Evolutionary conservation across 371 early-diverging fungal genomes (phyloP).

Genomic region (Mucor piriformis): DNA sequence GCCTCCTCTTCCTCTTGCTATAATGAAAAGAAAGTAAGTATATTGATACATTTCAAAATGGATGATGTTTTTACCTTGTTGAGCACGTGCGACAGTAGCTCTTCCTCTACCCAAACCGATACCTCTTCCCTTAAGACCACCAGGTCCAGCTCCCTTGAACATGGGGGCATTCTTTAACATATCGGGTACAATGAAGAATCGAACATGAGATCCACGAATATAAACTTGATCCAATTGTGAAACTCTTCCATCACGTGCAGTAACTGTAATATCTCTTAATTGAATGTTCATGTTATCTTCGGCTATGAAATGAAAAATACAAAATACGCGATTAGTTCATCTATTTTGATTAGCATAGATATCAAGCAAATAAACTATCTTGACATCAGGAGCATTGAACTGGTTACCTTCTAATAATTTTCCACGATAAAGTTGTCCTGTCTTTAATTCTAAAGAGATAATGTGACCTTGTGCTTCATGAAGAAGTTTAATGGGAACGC

Average conservation of each 20-base stretch:
- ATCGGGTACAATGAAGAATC: constrained; percentile 96
- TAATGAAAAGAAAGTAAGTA: constrained; percentile 7
- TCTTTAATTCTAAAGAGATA: constrained; percentile 93
- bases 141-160: constrained; percentile 87
- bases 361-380: not conserved
- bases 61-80: constrained; percentile 51
- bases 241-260: constrained; percentile 89
- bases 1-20: constrained; percentile 56
- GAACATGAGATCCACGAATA: constrained; percentile 94
- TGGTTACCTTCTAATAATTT: constrained; percentile 83
- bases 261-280: constrained; percentile 90
- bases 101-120: constrained; percentile 86
- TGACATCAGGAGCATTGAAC: no score
- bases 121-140: constrained; percentile 82
- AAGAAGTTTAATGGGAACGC: constrained; percentile 94
- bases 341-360: not conserved
- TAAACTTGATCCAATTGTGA: constrained; percentile 94
- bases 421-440: constrained; percentile 93
- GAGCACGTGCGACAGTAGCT: constrained; percentile 86
- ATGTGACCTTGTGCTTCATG: constrained; percentile 98
- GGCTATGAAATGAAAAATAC: constrained; percentile 51
- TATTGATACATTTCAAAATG: no score
- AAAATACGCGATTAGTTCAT: constrained; percentile 4
- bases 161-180: constrained; percentile 98
- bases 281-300: constrained; percentile 99